Base-by-base conservation (phyloP, 2,329 filamentous ascomycete species). In the Sporothrix mexicana region DNA sequence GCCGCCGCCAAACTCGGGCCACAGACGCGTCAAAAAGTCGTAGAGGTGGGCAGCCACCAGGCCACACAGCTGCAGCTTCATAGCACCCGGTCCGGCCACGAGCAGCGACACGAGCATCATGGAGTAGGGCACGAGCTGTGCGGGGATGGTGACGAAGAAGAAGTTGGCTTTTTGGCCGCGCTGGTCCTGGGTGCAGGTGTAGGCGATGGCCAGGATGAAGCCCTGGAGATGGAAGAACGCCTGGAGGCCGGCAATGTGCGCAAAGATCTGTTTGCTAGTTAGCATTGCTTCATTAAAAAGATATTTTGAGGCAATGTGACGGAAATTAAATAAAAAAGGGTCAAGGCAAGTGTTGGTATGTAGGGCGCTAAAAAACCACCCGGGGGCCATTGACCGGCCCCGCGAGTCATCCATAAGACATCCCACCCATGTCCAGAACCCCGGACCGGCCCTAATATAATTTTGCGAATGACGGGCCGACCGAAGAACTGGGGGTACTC, bases 1-100 rank as follows among this genome's bases (percentile, higher is more conserved):
- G 0, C 96, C 96, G 72, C 93, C 93, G 45, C 94, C 95, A 79
- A 96, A 96, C 72, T 93, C 90, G 5, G 96, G 96, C 86, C 94
- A 98, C 57, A 98, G 87, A 67, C 93, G 88, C 1, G 93, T 94
- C 68, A 98, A 81, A 79, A 98, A 99, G 80, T 98, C 93, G 82
- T 94, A 97, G 23, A 96, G 79, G 80, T 99, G 96, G 4, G 95
- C 95, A 13, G 95, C 93, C 59, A 97, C 76, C 12, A 99, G 85
- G n/a, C 96, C 96, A 47, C 89, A 93, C 4, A 89, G 81, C 78
- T 97, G 90, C 3, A 90, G 78, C 72, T 92, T 79, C 12, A 92
- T 87, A 20, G 82, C 76, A 49, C 86, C 85, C 12, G 91, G 91
- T 5, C 83, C 85, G 0, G 77, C 79, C 79, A 92, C 88, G 70